Evolutionary conservation across 2,329 filamentous ascomycete species (phyloP).

Genomic region (Dactylellina cionopaga): DNA sequence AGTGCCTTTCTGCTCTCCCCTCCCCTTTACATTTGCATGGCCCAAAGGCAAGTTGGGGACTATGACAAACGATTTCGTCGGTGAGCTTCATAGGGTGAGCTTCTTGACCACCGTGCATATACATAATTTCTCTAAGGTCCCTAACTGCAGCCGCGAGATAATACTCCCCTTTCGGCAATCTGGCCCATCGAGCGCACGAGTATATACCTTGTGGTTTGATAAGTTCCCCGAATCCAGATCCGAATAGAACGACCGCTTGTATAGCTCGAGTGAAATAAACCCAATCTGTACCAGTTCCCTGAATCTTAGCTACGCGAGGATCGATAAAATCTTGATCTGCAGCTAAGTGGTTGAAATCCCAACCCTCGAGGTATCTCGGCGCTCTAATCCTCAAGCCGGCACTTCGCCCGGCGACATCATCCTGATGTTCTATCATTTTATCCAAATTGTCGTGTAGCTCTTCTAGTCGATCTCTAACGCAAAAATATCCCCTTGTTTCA

Average conservation of each 20-base stretch:
- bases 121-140: slow-evolving; percentile 58
- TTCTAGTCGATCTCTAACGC: slow-evolving; percentile 52
- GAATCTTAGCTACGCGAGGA: slow-evolving; percentile 53
- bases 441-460: slow-evolving; percentile 54
- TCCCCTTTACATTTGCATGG: slow-evolving; percentile 53
- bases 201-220: slow-evolving; percentile 54
- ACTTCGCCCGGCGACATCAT: slow-evolving; percentile 26
- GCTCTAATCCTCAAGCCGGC: background rate
- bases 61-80: slow-evolving; percentile 54
- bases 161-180: slow-evolving; percentile 56
- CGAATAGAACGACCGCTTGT: slow-evolving; percentile 55
- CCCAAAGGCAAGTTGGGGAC: slow-evolving; percentile 49
- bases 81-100: slow-evolving; percentile 47
- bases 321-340: slow-evolving; percentile 42
- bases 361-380: background rate
- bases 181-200: slow-evolving; percentile 56
- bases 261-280: slow-evolving; percentile 56
- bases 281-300: slow-evolving; percentile 51
- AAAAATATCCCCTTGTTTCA: background rate
- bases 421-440: slow-evolving; percentile 57
- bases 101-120: slow-evolving; percentile 54
- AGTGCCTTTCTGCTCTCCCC: slow-evolving; percentile 7
- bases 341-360: slow-evolving; percentile 57
- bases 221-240: slow-evolving; percentile 57
- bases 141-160: slow-evolving; percentile 58